Base-by-base conservation (phyloP, 1,284 basidiomycete species). In the Tilletia caries region DNA sequence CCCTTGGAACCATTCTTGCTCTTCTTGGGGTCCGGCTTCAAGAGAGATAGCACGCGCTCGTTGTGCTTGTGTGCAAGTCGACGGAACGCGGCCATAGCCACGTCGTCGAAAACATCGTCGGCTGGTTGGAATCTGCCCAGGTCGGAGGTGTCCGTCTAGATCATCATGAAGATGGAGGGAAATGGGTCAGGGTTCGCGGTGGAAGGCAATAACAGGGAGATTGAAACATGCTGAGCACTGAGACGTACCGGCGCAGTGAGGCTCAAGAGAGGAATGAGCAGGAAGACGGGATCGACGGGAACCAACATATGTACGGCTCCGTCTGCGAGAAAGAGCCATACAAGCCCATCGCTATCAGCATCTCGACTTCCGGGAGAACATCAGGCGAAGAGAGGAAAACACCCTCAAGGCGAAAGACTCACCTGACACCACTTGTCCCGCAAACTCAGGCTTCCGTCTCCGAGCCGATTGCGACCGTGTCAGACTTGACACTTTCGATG, bases 91-190 rank as follows among this genome's bases (percentile, higher is more conserved):
- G 33, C n/a, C 46, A 54, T 48, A 10, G 66, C 66, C 6, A 50
- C 8, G 15, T 67, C 32, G 37, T 67, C 66, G 25, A 46, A 67
- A 29, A 67, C 12, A 18, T 67, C 66, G 20, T 67, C 66, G 32
- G 20, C 46, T 46, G 66, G 66, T 37, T 52, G 48, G 23, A 2
- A 67, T 25, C 48, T 18, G 32, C 29, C 58, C 1, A 29, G 58
- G 15, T 34, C 58, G 10, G 58, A 33, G 27, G 2, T 13, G 48
- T 50, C 48, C 41, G n/a, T 10, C 64, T 65, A 12, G 3, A 5
- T 18, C 3, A 25, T 41, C 64, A 25, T 33, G 33, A 48, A 20
- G n/a, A 32, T 1, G 41, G 64, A 65, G 41, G 33, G 58, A 23
- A 62, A 10, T 1, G 48, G 12, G 48, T 20, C 18, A 50, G 41